These are phyloP conservation scores for Hebeloma cylindrosporum DNA, from an alignment of 768 basidiomycete genomes.

Conservation along the genomic window DNA sequence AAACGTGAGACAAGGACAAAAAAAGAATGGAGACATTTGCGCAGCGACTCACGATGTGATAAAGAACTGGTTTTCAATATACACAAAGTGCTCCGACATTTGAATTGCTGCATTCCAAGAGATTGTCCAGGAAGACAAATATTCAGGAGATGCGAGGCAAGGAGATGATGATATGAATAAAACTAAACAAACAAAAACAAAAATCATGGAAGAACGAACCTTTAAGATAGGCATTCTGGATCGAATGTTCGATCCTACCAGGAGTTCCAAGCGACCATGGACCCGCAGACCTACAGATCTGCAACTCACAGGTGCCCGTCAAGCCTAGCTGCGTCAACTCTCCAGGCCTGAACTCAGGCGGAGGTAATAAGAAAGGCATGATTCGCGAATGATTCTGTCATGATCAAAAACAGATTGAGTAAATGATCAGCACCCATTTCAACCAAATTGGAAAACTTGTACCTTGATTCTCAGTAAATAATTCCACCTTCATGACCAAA, in stretches of 20 bases:
- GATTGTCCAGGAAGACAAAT: constrained; percentile 4
- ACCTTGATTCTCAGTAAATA: constrained; percentile 92
- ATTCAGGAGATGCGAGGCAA: constrained; percentile 3
- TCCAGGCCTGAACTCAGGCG: constrained; percentile 83
- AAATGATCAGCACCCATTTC: constrained; percentile 5
- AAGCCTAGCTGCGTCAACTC: constrained; percentile 80
- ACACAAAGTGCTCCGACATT: constrained; percentile 94
- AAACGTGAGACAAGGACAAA: constrained; percentile 8
- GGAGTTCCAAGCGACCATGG: constrained; percentile 96
- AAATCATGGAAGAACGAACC: constrained; percentile 42
- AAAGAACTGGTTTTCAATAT: constrained; percentile 96
- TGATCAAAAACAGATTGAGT: constrained; percentile 3
- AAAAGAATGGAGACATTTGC: constrained; percentile 6
- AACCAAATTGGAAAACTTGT: constrained; percentile 14
- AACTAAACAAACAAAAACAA: constrained; percentile 7
- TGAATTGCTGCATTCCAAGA: constrained; percentile 66
- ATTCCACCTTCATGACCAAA: constrained; percentile 93
- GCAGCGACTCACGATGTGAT: constrained; percentile 69
- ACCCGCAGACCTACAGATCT: constrained; percentile 93
- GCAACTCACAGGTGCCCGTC: constrained; percentile 95
- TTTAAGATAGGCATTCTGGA: constrained; percentile 92
- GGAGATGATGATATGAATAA: constrained; percentile 9
- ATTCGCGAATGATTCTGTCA: constrained; percentile 81
- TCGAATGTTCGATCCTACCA: constrained; percentile 83
- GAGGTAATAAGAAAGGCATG: constrained; percentile 94